Conservation (phyloP, 2,329 filamentous ascomycete species). For the Calonectria fujianensis region DNA sequence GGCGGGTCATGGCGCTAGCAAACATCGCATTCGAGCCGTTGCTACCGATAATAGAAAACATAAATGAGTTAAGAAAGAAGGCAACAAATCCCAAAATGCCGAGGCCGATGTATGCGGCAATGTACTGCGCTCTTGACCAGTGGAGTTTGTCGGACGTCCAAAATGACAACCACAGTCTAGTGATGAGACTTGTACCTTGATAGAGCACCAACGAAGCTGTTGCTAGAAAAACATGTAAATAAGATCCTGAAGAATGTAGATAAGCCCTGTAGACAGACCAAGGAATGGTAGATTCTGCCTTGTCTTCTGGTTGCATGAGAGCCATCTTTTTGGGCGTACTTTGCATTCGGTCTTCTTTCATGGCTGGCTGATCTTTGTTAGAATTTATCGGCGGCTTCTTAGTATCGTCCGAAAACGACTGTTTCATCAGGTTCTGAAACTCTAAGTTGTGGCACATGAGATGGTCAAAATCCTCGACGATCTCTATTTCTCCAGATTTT, state of each 20-base stretch:
- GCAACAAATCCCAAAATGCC: constrained; percentile 66
- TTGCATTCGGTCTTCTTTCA: no score
- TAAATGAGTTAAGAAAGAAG: constrained; percentile 76
- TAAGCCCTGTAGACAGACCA: constrained; percentile 76
- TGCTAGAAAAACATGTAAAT: constrained; percentile 76
- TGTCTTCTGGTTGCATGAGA: no score
- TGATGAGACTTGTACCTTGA: constrained; percentile 89
- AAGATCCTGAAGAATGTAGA: constrained; percentile 83
- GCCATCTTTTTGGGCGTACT: no score
- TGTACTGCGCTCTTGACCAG: constrained; percentile 81
- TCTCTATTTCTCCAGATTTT: constrained; percentile 89
- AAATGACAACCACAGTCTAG: constrained; percentile 93
- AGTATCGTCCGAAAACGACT: constrained; percentile 81
- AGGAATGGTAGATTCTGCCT: no score
- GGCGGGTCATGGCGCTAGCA: constrained; percentile 84
- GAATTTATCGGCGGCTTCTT: no score
- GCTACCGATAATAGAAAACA: constrained; percentile 84
- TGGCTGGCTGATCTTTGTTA: no score
- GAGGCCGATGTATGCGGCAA: constrained; percentile 82
- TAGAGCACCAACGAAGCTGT: constrained; percentile 79
- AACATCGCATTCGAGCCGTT: constrained; percentile 89
- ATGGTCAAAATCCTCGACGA: constrained; percentile 91
- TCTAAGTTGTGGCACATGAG: constrained; percentile 84
- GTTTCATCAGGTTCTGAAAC: constrained; percentile 78
- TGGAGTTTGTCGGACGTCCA: constrained; percentile 89